phyloP scores from a whole-genome alignment of 2,329 filamentous ascomycete genomes.

The Eurotiales sp. region DNA sequence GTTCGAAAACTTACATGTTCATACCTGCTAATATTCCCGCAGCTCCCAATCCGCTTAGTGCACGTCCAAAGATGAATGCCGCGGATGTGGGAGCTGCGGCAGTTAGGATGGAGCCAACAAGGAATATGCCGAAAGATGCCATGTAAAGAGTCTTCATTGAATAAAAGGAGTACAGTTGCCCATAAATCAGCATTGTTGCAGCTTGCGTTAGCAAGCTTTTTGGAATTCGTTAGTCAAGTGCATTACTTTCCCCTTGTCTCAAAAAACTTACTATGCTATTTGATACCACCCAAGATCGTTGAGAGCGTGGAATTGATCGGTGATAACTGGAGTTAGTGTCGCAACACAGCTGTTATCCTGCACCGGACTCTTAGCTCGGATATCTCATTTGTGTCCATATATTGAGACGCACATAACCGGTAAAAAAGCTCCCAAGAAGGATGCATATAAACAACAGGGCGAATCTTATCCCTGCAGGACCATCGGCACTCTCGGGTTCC shows the following conservation, averaged over 20 bases:
- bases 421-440: background rate
- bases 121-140: background rate
- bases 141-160: background rate
- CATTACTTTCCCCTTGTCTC: background rate
- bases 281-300: background rate
- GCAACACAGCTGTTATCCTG: constrained; percentile 40
- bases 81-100: background rate
- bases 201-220: background rate
- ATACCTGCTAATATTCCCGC: background rate
- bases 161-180: background rate
- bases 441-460: background rate
- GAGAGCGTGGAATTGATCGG: constrained; percentile 1
- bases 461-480: background rate
- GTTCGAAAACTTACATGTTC: background rate
- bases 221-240: background rate
- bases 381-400: background rate
- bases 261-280: background rate
- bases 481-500: background rate
- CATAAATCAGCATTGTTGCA: background rate
- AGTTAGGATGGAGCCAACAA: background rate
- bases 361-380: constrained; percentile 63
- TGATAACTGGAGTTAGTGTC: background rate
- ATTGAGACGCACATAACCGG: background rate
- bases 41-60: background rate
- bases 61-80: background rate